Evolutionary conservation across 1,139 yeast genomes (phyloP), one percentile per base, ranked within the genome.

Genomic region (Candida sojae): DNA sequence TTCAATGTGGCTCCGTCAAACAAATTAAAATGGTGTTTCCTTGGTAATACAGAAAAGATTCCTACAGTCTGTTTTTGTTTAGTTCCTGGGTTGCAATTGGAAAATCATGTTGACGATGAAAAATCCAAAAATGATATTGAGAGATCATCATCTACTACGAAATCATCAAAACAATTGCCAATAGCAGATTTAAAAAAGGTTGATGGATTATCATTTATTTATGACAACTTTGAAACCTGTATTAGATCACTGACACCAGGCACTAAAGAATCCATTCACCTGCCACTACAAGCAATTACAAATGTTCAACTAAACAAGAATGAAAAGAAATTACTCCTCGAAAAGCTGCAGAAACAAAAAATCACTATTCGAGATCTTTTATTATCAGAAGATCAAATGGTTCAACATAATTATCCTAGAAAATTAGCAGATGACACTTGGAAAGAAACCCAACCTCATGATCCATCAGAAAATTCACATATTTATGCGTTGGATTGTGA

Each of bases 401-500:
- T 64, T 2, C 70, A 66, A 10, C 71, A 82, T 53, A 71, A 72
- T 13, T 87, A 84, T 57, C 96, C 96, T 0, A 67, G 84, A 11
- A 23, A 34, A 3, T 5, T 54, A 13, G 40, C 45, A 1, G 63
- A 61, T 5, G 78, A 70, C 1, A 53, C 46, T 0, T 87, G 88
- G 87, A 79, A 77, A 0, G 83, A 83, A 50, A 89, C 96, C 0
- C 54, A 44, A 13, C 40, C 42, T 13, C 83, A 81, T 53, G 80
- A 70, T 3, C 84, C 82, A 0, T 13, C 37, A 3, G 12, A 13
- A 4, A 26, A 32, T 25, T 78, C 86, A 4, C 83, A 74, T 47
- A 82, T 87, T 0, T 89, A 80, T 68, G 95, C 96, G 0, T 59
- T 93, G 23, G 99, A 93, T 67, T 93, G 99, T 70, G 99, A 93